A percentile compares a stretch with the other conserved stretches of the same genome.
Evolutionary conservation across 192 early-diverging fungal species (phyloP).

Genomic region (Linnemannia exigua): DNA sequence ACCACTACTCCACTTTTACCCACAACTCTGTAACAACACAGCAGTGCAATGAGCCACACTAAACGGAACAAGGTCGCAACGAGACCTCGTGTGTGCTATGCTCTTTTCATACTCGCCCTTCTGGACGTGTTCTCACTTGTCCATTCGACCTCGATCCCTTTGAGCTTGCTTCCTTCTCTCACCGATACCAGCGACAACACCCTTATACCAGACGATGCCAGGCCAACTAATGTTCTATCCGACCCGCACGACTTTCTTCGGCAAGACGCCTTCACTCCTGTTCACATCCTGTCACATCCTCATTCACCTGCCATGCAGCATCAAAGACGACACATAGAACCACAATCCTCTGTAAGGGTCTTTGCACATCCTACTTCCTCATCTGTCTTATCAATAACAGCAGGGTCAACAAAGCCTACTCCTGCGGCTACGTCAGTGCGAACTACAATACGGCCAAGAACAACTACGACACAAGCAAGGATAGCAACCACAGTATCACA

Average conservation of each 20-base stretch:
- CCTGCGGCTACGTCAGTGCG: neutral
- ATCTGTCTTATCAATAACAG: neutral
- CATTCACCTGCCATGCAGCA: neutral
- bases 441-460: neutral
- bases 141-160: neutral
- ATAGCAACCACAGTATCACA: neutral
- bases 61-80: neutral
- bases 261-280: neutral
- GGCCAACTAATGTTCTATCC: neutral
- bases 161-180: neutral
- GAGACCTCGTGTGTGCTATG: neutral
- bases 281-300: neutral
- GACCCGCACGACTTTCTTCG: neutral
- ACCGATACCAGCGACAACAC: neutral
- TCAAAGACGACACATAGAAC: neutral
- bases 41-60: neutral
- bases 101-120: neutral
- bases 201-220: neutral
- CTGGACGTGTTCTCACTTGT: neutral
- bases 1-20: no score
- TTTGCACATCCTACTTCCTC: neutral
- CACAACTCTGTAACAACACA: neutral
- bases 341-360: neutral
- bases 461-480: neutral
- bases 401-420: neutral